These are phyloP conservation scores for Zygotorulaspora sp. DNA, from an alignment of 805 yeast species.

Conservation along the genomic window DNA sequence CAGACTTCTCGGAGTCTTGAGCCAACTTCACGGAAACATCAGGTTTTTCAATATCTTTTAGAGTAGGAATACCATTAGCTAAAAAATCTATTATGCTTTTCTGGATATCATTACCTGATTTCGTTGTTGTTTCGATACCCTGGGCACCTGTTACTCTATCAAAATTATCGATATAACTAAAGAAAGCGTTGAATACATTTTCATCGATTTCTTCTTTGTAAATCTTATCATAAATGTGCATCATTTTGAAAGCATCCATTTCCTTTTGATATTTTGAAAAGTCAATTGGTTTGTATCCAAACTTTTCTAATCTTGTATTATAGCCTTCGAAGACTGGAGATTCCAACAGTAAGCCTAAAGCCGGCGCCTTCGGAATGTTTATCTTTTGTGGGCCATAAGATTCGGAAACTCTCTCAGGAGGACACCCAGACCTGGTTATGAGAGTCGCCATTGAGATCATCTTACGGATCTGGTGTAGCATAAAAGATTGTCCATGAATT, in stretches of 20 bases:
- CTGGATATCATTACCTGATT: constrained; percentile 29
- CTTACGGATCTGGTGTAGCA: constrained; percentile 96
- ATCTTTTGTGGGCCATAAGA: constrained; percentile 72
- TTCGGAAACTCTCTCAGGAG: constrained; percentile 65
- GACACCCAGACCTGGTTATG: constrained; percentile 81
- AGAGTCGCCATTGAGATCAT: constrained; percentile 95
- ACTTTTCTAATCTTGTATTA: constrained; percentile 62
- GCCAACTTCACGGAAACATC: background rate
- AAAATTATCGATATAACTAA: constrained; percentile 82
- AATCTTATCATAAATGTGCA: constrained; percentile 85
- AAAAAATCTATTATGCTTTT: constrained; percentile 39
- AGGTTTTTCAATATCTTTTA: background rate
- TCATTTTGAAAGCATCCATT: constrained; percentile 83
- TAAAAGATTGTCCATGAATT: constrained; percentile 96
- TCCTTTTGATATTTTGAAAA: constrained; percentile 61
- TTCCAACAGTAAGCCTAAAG: constrained; percentile 84
- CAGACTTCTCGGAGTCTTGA: background rate
- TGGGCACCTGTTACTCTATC: constrained; percentile 50
- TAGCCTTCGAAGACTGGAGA: constrained; percentile 87
- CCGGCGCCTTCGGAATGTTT: constrained; percentile 96
- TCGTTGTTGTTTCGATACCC: constrained; percentile 36
- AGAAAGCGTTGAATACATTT: constrained; percentile 85
- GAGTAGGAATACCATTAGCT: constrained; percentile 38
- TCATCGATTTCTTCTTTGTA: constrained; percentile 86
- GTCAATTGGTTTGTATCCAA: constrained; percentile 72